Evolutionary conservation across 2,329 filamentous ascomycete genomes (phyloP).

Genomic region (Piedraia hortae): DNA sequence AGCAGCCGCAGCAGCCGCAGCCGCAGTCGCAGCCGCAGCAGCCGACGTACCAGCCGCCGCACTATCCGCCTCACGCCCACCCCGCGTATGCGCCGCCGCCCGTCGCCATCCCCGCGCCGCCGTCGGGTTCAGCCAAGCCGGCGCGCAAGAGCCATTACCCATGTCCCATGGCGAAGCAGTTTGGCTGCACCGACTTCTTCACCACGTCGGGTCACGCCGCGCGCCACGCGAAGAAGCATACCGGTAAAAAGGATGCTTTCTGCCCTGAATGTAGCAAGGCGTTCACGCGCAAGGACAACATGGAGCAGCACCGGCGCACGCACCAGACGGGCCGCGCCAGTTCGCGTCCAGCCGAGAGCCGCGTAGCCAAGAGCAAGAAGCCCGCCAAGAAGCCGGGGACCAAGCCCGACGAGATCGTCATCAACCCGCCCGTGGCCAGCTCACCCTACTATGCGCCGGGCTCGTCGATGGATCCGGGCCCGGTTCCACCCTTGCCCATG

Average conservation of each 20-base stretch:
- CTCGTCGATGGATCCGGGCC: constrained; percentile 9
- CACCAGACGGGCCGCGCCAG: constrained; percentile 29
- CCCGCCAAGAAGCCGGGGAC: constrained; percentile 12
- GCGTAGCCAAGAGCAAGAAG: constrained; percentile 20
- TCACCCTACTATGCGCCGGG: constrained; percentile 12
- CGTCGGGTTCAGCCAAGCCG: constrained; percentile 13
- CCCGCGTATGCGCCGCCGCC: no score
- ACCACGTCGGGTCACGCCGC: constrained; percentile 69
- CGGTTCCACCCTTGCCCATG: constrained; percentile 12
- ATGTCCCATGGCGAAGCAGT: constrained; percentile 43
- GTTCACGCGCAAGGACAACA: constrained; percentile 61
- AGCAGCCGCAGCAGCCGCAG: constrained; percentile 8
- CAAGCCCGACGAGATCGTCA: constrained; percentile 5
- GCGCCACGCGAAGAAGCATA: constrained; percentile 62
- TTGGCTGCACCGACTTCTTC: constrained; percentile 51
- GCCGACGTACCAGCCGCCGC: constrained; percentile 4
- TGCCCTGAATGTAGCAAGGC: constrained; percentile 48
- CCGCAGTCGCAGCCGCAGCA: constrained; percentile 7
- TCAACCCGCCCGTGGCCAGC: constrained; percentile 2
- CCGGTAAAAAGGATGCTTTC: constrained; percentile 48
- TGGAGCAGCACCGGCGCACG: constrained; percentile 62
- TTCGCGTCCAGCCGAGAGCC: constrained; percentile 14
- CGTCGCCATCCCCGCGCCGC: no score
- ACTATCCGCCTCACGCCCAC: constrained; percentile 3
- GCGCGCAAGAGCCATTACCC: constrained; percentile 37